Base-by-base conservation (phyloP, 2,329 filamentous ascomycete species). In the Botrytis paeoniae region DNA sequence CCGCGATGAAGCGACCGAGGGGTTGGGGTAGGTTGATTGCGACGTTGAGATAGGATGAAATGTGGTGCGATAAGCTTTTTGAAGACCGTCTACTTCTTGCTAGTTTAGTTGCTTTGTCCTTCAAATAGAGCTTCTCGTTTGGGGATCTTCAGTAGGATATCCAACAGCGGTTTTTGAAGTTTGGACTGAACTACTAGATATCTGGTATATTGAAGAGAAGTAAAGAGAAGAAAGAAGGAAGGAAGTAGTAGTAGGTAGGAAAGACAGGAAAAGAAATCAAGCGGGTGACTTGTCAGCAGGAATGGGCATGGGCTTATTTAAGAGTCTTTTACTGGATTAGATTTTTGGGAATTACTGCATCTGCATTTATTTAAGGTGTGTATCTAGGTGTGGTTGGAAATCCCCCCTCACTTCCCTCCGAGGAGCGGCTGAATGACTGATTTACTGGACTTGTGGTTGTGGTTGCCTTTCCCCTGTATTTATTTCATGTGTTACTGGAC, bases 241-340 rank as follows among this genome's bases (percentile, higher is more conserved):
- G 22, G 29, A 41, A 39, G 59, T 18, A 35, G 18, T 8, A 3
- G 61, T 25, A 45, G 39, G 12, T 43, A 45, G 43, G 18, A 43
- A 25, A 72, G 41, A 62, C 10, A 39, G 48, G 39, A 39, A 45
- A 71, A 48, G 62, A 60, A 45, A 66, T 25, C 37, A 43, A 62
- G 29, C 66, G 64, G 43, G 22, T 70, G 71, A 72, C 72, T 73
- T 74, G 76, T 78, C 76, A 79, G 78, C 78, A 77, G 77, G 76
- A 78, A 74, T 73, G 76, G 77, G 75, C 70, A 76, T 76, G 75
- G 76, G 76, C 74, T 75, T 74, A 74, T 75, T 78, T 77, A 73
- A 79, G 70, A 63, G 71, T 18, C 5, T 68, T 37, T 39, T 68
- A 72, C 29, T 72, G 43, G 59, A 63, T 45, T 20, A 3, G n/a